Evolutionary conservation across 345 rosid genomes (phyloP), one percentile per base, ranked within the genome.

Genomic region (Eucalyptus marginata): DNA sequence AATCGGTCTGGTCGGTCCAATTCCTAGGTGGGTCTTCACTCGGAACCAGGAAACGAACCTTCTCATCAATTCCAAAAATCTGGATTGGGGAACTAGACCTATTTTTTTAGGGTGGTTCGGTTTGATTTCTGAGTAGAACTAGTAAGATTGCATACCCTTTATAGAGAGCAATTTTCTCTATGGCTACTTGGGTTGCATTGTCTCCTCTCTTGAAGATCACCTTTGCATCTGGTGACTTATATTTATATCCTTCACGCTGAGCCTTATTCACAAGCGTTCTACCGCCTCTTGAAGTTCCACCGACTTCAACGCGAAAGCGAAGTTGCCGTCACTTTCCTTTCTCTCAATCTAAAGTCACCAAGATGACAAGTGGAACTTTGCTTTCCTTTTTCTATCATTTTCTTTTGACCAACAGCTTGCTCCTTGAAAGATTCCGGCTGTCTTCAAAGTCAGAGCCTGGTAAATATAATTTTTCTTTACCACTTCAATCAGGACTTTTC

Each of bases 1-100:
- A 56, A 24, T 24, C 0, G 0, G 13, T 5, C 3, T 9, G 1
- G 13, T 52, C 4, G 0, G 2, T 52, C 24, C 1, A 18, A 1
- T 24, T 56, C 29, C 29, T 22, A 56, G 1, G 13, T 8, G 13
- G 62, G 62, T 56, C 29, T 56, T 24, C 62, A 56, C 62, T 56
- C 0, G 0, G 2, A 56, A 24, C 1, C 2, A 0, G 12, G 29
- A 56, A 24, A 10, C 10, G 2, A 52, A 18, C 58, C 24, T 52
- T 18, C 58, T 52, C 24, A 52, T 18, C 24, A 4, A 24, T 56
- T 56, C 13, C 13, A 56, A 24, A 56, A 56, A 56, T 56, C 1
- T 24, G 13, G 13, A 56, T 10, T 2, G 0, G 1, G 1, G 62
- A 56, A 24, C 0, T 10, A 13, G 12, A 56, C 62, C 62, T 24